phyloP scores from a whole-genome alignment of 2,329 filamentous ascomycete genomes.

The Xylariales sp. region DNA sequence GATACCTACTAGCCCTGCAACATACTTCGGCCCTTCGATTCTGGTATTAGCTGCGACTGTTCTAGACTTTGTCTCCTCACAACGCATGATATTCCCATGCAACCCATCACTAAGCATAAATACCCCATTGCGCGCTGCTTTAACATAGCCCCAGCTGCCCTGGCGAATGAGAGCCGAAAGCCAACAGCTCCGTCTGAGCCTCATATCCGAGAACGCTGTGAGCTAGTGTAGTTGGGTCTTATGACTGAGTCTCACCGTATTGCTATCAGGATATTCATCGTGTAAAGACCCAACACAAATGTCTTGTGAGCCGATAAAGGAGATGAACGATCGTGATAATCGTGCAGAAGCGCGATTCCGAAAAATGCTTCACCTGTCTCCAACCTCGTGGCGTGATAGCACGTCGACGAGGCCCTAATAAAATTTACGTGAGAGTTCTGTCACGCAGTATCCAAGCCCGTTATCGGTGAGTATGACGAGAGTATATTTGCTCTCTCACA shows the following conservation, averaged over 20 bases:
- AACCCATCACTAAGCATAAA: conserved; percentile 22
- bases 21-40: not conserved
- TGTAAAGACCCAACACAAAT: not conserved
- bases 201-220: conserved; percentile 21
- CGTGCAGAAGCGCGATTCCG: conserved; percentile 1
- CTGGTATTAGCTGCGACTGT: not conserved
- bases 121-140: conserved; percentile 18
- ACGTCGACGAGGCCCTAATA: conserved; percentile 5
- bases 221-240: conserved; percentile 6
- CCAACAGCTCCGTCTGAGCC: not conserved
- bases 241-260: conserved; percentile 29
- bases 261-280: not conserved
- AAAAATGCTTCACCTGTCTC: conserved; percentile 1
- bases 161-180: conserved; percentile 14
- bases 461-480: conserved; percentile 29
- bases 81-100: conserved; percentile 8
- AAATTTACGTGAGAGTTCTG: conserved; percentile 35
- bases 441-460: conserved; percentile 26
- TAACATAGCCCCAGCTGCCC: conserved; percentile 8
- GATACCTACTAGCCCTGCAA: not conserved
- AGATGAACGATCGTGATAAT: conserved; percentile 14
- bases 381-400: conserved; percentile 15
- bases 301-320: conserved; percentile 25
- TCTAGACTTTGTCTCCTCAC: conserved; percentile 23
- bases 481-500: conserved; percentile 26